Percentiles rank a stretch among this genome's conserved stretches.
These are phyloP conservation scores for Schizopora paradoxa DNA, from an alignment of 1,284 basidiomycete genomes.

Conservation along the genomic window DNA sequence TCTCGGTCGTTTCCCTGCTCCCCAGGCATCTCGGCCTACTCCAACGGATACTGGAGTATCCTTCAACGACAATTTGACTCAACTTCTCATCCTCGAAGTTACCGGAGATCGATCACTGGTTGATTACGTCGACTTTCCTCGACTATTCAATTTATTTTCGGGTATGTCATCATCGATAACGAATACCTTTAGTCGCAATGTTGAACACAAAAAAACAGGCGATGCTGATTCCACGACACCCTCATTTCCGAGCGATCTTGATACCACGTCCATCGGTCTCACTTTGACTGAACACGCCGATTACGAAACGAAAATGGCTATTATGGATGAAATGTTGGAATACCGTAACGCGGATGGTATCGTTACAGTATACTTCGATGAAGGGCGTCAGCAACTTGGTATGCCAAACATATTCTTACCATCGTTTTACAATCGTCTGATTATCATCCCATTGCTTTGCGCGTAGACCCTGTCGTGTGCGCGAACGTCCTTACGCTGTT, in stretches of 20 bases:
- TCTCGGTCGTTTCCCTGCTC: too few species aligned
- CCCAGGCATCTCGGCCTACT: too few species aligned
- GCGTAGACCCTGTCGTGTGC: constrained; percentile 19
- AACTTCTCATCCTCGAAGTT: constrained; percentile 51
- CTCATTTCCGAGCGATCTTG: constrained; percentile 44
- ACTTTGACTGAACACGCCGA: constrained; percentile 33
- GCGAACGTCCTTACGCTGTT: constrained; percentile 20
- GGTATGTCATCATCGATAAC: constrained; percentile 25
- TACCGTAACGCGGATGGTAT: constrained; percentile 47
- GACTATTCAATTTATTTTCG: constrained; percentile 53
- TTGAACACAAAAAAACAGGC: constrained; percentile 22
- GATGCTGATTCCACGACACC: constrained; percentile 33
- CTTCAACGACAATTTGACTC: constrained; percentile 50
- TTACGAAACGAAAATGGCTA: constrained; percentile 32
- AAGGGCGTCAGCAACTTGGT: constrained; percentile 41
- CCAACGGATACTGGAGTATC: constrained; percentile 37
- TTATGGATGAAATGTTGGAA: constrained; percentile 51
- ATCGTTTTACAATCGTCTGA: background rate
- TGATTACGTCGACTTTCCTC: constrained; percentile 37
- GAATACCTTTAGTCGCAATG: too few species aligned
- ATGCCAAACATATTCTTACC: background rate
- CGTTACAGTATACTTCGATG: constrained; percentile 50
- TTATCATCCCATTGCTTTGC: background rate
- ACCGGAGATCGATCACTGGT: constrained; percentile 44
- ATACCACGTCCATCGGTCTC: constrained; percentile 47